These are phyloP conservation scores for Tolypocladium amazonense DNA, from an alignment of 2,329 filamentous ascomycete genomes.

Conservation along the genomic window DNA sequence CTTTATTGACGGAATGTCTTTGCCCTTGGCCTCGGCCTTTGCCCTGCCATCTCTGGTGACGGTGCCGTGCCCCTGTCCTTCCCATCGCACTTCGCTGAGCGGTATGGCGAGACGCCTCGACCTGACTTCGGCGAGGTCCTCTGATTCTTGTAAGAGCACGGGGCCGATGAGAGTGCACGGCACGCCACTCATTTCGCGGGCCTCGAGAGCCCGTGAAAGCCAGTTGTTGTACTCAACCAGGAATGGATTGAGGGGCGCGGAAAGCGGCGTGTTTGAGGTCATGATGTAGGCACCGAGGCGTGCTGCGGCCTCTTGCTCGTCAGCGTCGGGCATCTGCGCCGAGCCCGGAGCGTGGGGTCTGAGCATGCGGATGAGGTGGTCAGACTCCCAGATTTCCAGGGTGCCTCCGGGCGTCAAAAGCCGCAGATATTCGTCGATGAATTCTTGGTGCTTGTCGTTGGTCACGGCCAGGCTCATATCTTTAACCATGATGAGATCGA, in stretches of 20 bases:
- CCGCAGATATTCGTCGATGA: conserved; percentile 65
- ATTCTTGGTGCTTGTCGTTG: conserved; percentile 41
- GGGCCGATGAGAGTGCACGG: conserved; percentile 71
- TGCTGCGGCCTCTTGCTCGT: conserved; percentile 54
- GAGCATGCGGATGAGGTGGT: conserved; percentile 74
- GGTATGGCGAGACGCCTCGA: conserved; percentile 78
- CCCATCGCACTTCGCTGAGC: conserved; percentile 76
- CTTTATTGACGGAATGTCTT: conserved; percentile 21
- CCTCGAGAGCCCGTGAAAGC: conserved; percentile 66
- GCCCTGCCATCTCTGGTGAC: conserved; percentile 49
- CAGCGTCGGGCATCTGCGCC: conserved; percentile 23
- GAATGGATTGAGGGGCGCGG: conserved; percentile 69
- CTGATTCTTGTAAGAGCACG: conserved; percentile 71
- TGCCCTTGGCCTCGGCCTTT: conserved; percentile 45
- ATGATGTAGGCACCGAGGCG: conserved; percentile 73
- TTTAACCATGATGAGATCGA: conserved; percentile 83
- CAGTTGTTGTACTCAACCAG: conserved; percentile 76
- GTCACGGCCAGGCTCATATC: conserved; percentile 62
- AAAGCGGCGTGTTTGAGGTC: conserved; percentile 72
- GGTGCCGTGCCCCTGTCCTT: conserved; percentile 61
- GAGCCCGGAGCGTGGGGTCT: conserved; percentile 60
- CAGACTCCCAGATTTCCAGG: conserved; percentile 83
- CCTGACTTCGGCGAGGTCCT: conserved; percentile 56
- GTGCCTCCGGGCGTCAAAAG: conserved; percentile 68
- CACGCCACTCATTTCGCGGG: conserved; percentile 56